Evolutionary conservation across 768 basidiomycete species (phyloP).

Genomic region (Nevesoporus exiguus): DNA sequence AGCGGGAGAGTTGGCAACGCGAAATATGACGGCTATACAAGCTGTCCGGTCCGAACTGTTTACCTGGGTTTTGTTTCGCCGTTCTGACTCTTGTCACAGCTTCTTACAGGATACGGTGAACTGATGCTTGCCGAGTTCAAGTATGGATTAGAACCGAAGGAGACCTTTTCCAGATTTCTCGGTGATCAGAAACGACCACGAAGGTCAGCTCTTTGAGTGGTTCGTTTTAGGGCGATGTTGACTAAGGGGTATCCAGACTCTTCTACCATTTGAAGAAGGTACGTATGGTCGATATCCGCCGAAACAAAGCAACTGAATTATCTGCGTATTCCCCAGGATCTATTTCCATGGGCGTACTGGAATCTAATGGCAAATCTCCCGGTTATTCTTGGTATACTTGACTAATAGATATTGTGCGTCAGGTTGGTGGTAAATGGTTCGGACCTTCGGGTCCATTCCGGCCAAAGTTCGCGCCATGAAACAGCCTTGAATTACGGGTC

Average conservation of each 20-base stretch:
- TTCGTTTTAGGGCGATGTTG: slow-evolving; percentile 3
- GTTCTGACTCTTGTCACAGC: slow-evolving; percentile 36
- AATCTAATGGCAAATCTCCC: slow-evolving; percentile 55
- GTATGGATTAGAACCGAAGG: slow-evolving; percentile 85
- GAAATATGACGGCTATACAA: slow-evolving; percentile 84
- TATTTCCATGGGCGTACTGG: slow-evolving; percentile 63
- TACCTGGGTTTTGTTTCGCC: not conserved
- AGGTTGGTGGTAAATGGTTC: slow-evolving; percentile 46
- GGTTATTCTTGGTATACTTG: not conserved
- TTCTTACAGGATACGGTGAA: slow-evolving; percentile 78
- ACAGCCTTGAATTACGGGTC: not conserved
- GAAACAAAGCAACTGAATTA: not conserved
- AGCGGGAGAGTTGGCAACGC: slow-evolving; percentile 68
- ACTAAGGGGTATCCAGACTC: slow-evolving; percentile 37
- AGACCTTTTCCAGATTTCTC: slow-evolving; percentile 68
- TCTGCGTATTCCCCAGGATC: slow-evolving; percentile 19
- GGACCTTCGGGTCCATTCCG: slow-evolving; percentile 40
- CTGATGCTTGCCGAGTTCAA: slow-evolving; percentile 92
- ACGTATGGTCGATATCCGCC: slow-evolving; percentile 1
- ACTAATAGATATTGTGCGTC: slow-evolving; percentile 5
- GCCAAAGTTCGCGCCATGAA: slow-evolving; percentile 35
- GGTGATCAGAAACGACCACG: slow-evolving; percentile 76
- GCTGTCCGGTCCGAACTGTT: slow-evolving; percentile 67
- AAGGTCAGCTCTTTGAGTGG: slow-evolving; percentile 40
- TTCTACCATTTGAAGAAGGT: slow-evolving; percentile 92